A percentile compares a stretch with the other conserved stretches of the same genome.
phyloP scores from a whole-genome alignment of 2,329 filamentous ascomycete species.

The Sclerotinia spermophila region DNA sequence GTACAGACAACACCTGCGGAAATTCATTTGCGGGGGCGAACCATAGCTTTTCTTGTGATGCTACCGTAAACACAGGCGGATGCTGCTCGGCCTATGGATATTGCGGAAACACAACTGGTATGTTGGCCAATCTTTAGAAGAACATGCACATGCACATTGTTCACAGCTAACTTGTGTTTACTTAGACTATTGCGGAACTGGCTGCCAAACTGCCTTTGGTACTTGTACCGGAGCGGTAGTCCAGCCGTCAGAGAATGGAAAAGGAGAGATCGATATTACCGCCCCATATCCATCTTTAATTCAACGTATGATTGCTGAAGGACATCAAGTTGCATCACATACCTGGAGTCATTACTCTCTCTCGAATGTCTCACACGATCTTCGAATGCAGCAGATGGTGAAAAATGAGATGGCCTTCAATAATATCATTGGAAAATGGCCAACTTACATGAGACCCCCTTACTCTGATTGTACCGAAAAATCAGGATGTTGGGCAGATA shows the following conservation, averaged over 20 bases:
- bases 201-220: constrained; percentile 21
- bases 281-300: constrained; percentile 47
- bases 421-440: constrained; percentile 51
- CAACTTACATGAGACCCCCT: constrained; percentile 49
- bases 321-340: constrained; percentile 58
- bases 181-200: constrained; percentile 33
- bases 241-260: constrained; percentile 36
- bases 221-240: constrained; percentile 12
- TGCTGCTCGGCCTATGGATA: constrained; percentile 35
- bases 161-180: neutral
- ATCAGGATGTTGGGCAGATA: constrained; percentile 38
- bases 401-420: constrained; percentile 52
- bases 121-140: neutral
- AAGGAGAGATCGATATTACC: constrained; percentile 36
- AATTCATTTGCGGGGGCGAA: constrained; percentile 12
- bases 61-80: constrained; percentile 25
- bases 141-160: neutral
- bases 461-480: constrained; percentile 37
- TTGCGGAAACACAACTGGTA: constrained; percentile 24
- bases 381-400: constrained; percentile 46
- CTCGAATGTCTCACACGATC: constrained; percentile 40
- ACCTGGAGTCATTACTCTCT: constrained; percentile 51
- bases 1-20: constrained; percentile 28
- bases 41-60: constrained; percentile 31
- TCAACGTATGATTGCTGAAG: constrained; percentile 28